Conservation (phyloP, 2,329 filamentous ascomycete species). For the Basipetospora sp. region DNA sequence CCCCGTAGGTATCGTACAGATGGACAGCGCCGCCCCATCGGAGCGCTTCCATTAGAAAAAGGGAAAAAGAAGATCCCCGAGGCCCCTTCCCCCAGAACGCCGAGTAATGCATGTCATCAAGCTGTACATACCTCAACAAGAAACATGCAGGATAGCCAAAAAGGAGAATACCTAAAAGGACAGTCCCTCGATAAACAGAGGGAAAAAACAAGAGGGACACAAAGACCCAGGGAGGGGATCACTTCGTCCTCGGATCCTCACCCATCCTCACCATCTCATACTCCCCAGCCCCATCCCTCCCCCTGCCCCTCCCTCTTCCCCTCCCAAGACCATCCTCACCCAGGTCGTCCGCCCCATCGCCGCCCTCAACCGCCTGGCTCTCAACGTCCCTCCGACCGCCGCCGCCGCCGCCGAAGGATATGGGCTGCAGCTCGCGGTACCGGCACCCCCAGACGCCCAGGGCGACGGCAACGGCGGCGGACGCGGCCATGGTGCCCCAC, state of each 20-base stretch:
- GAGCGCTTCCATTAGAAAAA: too few relatives aligned
- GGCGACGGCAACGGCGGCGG: slow-evolving; percentile 31
- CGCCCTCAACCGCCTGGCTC: slow-evolving; percentile 9
- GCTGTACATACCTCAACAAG: too few relatives aligned
- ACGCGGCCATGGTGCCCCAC: slow-evolving; percentile 53
- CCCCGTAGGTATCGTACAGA: too few relatives aligned
- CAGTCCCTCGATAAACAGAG: slow-evolving; percentile 17
- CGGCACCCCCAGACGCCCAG: slow-evolving; percentile 83
- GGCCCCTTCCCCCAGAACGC: too few relatives aligned
- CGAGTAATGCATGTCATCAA: too few relatives aligned
- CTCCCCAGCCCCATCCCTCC: slow-evolving; percentile 39
- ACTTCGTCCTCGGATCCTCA: slow-evolving; percentile 7
- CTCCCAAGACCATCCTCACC: slow-evolving; percentile 35
- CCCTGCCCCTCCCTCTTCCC: slow-evolving; percentile 36
- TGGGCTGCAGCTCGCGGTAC: slow-evolving; percentile 76
- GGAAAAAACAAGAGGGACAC: slow-evolving; percentile 20
- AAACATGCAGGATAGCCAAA: not conserved
- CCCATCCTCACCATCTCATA: slow-evolving; percentile 53
- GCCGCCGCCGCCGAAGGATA: slow-evolving; percentile 59
- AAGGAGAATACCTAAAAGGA: not conserved
- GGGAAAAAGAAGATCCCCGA: too few relatives aligned
- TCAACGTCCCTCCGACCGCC: slow-evolving; percentile 18
- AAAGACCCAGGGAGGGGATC: slow-evolving; percentile 9
- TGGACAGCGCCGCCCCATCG: too few relatives aligned
- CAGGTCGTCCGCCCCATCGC: slow-evolving; percentile 10